Evolutionary conservation across 2,329 filamentous ascomycete genomes (phyloP).

Genomic region (Leptographium flavum): DNA sequence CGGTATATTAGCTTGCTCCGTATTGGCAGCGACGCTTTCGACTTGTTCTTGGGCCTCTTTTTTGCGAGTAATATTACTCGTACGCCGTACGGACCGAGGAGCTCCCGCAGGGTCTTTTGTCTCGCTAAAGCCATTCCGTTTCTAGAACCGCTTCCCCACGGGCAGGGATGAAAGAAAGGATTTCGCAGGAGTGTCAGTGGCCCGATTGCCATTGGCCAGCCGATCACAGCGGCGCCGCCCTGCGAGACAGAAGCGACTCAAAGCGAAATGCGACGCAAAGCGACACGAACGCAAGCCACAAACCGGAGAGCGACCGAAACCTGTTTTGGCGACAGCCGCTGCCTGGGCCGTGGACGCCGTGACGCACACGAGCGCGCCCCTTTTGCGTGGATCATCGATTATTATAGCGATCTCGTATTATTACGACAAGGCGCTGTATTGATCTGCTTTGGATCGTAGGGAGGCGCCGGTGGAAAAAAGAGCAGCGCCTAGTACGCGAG

Average conservation of each 20-base stretch:
- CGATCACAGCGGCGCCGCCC: not conserved
- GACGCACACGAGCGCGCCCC: not conserved
- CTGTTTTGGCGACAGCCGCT: not conserved
- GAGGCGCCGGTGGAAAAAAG: not conserved
- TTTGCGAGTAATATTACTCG: not conserved
- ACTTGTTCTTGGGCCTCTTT: too few species aligned
- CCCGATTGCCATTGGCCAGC: not conserved
- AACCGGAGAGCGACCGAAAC: not conserved
- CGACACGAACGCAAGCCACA: too few species aligned
- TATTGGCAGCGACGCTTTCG: not conserved
- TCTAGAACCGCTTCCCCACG: not conserved
- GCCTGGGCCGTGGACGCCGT: not conserved
- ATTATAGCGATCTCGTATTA: not conserved
- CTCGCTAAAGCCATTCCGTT: not conserved
- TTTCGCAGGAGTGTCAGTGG: not conserved
- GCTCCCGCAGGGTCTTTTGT: not conserved
- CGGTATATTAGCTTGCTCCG: not conserved
- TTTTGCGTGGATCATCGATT: not conserved
- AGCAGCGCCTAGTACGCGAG: not conserved
- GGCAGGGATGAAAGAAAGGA: not conserved
- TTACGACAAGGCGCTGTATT: not conserved
- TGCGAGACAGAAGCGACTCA: not conserved
- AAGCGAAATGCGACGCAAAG: too few species aligned
- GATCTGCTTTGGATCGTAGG: not conserved
- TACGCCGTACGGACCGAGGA: not conserved